Base-by-base conservation (phyloP, 176 grass and related monocot species). In the Triticum timopheevii region DNA sequence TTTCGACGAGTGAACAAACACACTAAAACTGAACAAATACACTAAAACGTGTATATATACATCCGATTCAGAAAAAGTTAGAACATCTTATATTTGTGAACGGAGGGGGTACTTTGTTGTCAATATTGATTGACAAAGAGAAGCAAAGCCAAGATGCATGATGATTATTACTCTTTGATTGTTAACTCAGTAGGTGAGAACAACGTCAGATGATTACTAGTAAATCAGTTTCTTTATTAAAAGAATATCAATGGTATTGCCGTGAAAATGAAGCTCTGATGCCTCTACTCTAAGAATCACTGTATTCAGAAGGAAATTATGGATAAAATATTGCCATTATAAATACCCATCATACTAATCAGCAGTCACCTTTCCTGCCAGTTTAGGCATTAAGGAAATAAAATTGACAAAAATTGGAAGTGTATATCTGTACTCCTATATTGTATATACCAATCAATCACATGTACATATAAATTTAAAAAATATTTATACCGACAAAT, bases 241-340 rank as follows among this genome's bases (percentile, higher is more conserved):
- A 10, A 40, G 2, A 69, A 82, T 16, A 36, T 20, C 13, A 16
- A 34, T 13, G 6, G 16, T 31, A 47, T 22, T 65, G 19, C 31
- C 27, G 40, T 54, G 66, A 66, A 49, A 65, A 49, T 50, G 10
- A 66, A 81, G 24, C 63, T 49, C 63, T 31, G 17, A 81, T 27
- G 31, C 62, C 63, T 81, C 42, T 67, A 81, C 25, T 81, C 28
- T 65, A 67, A 81, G 39, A 50, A 67, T 20, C 35, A 42, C 35
- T 40, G 12, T 62, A 61, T 79, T 47, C 16, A 31, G 78, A 34
- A 81, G 61, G 24, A 66, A 81, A 65, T 81, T 81, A 42, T 80
- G 59, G 58, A 61, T n/a, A 62, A 79, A 62, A 79, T 25, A 17
- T 39, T 24, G 7, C 25, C 20, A n/a, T 49, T 52, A 69, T 40